Conservation (phyloP, 441 rosid species). For the Euphorbia corollata region DNA sequence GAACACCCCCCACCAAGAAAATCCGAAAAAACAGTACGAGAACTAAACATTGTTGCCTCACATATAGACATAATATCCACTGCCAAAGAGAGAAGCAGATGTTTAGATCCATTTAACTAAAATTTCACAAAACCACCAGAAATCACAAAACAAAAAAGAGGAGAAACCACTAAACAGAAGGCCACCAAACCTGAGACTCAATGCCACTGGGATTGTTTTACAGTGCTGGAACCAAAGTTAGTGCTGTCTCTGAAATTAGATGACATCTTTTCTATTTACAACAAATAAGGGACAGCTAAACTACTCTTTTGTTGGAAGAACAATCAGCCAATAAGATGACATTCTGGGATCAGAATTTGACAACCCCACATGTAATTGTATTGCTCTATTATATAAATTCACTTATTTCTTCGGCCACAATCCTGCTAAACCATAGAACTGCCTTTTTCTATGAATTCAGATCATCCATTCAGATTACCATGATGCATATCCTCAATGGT, state of each 20-base stretch:
- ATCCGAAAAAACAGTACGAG: background rate
- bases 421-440: slow-evolving; percentile 15
- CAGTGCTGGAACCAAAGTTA: slow-evolving; percentile 13
- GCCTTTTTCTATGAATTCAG: slow-evolving; percentile 22
- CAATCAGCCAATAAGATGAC: slow-evolving; percentile 14
- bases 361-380: slow-evolving; percentile 19
- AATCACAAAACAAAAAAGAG: no score
- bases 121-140: background rate
- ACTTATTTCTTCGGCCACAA: slow-evolving; percentile 28
- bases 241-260: slow-evolving; percentile 14
- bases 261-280: slow-evolving; percentile 12
- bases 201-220: slow-evolving; percentile 10
- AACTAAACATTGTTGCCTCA: background rate
- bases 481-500: slow-evolving; percentile 20
- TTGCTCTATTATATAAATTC: slow-evolving; percentile 21
- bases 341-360: slow-evolving; percentile 20
- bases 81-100: slow-evolving; percentile 15
- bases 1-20: background rate
- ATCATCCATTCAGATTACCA: slow-evolving; percentile 15
- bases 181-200: slow-evolving; percentile 29
- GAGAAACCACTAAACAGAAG: background rate
- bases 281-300: slow-evolving; percentile 20
- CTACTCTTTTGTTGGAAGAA: slow-evolving; percentile 16
- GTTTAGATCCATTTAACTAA: slow-evolving; percentile 8
- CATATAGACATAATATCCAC: slow-evolving; percentile 24